Conservation (phyloP, 257 asterid species). For the Cinchona pubescens region DNA sequence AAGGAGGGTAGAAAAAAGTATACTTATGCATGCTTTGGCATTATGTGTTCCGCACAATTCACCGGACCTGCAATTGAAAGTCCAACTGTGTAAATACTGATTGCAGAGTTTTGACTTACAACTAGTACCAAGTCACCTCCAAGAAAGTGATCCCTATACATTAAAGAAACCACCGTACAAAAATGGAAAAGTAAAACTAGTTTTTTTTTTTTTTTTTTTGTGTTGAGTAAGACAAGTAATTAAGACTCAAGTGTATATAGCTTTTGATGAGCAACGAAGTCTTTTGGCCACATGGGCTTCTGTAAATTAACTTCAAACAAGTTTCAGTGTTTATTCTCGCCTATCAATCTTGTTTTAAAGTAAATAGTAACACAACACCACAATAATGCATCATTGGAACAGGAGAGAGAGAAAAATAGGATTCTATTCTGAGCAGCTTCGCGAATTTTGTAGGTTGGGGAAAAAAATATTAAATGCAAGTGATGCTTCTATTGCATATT, state of each 20-base stretch:
- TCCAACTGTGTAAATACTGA: background rate
- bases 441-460: conserved; percentile 41
- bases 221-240: no score
- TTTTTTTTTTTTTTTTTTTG: no score
- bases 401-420: conserved; percentile 34
- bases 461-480: background rate
- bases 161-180: background rate
- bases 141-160: background rate
- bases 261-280: conserved; percentile 19
- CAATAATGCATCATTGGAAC: background rate
- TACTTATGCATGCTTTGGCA: background rate
- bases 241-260: no score
- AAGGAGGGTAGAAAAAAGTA: no score
- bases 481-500: background rate
- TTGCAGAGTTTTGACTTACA: conserved; percentile 26
- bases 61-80: conserved; percentile 20
- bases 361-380: background rate
- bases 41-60: conserved; percentile 9
- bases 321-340: conserved; percentile 1
- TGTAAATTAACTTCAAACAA: conserved; percentile 4
- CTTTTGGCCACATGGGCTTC: conserved; percentile 8
- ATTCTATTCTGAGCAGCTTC: conserved; percentile 58
- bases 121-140: conserved; percentile 32
- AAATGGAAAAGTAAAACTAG: conserved; percentile 1
- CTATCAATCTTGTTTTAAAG: conserved; percentile 1